Base-by-base conservation (phyloP, 192 early-diverging fungal genomes). In the Backusella luteola region DNA sequence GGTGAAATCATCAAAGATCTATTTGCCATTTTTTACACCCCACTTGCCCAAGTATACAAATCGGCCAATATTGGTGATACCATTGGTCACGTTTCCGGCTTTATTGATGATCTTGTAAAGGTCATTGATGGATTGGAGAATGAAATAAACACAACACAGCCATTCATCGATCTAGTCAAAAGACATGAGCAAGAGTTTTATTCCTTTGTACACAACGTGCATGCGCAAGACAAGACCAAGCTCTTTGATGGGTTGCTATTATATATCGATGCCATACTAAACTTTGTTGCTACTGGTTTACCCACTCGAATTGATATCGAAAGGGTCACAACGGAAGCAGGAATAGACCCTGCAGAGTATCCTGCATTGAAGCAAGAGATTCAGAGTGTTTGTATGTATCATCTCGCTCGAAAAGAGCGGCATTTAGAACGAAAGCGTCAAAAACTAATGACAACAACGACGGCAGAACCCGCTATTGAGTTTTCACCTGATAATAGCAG, bases 11-110 rank as follows among this genome's bases (percentile, higher is more conserved):
- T 90, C 21, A 85, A 85, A 53, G 88, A 90, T n/a, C 53, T 86
- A 26, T 81, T 90, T 59, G 76, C 85, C 19, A 85, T 90, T 59
- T 90, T 90, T 70, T 90, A 90, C 70, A 76, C 86, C 34, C 88
- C 88, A 15, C 71, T 90, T n/a, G 85, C 87, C 19, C 76, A 85
- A 73, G 83, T 90, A 2, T 90, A 90, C 75, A 87, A 86, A 72
- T 73, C 84, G 7, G 88, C 88, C 32, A 90, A 90, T 63, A 85
- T 90, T 52, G 82, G 84, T 2, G 87, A 87, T 26, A 82, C 85
- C 8, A 70, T 90, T 29, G 73, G 81, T 52, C 85, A 90, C 66
- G 67, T 87, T 17, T 80, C 82, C 8, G 79, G 74, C 14, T 90
- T 90, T 77, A 53, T 81, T 0, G 85, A 90, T 71, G 88, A 90